Evolutionary conservation across 139 green algal genomes (phyloP).

Genomic region (Chloropicon primus): DNA sequence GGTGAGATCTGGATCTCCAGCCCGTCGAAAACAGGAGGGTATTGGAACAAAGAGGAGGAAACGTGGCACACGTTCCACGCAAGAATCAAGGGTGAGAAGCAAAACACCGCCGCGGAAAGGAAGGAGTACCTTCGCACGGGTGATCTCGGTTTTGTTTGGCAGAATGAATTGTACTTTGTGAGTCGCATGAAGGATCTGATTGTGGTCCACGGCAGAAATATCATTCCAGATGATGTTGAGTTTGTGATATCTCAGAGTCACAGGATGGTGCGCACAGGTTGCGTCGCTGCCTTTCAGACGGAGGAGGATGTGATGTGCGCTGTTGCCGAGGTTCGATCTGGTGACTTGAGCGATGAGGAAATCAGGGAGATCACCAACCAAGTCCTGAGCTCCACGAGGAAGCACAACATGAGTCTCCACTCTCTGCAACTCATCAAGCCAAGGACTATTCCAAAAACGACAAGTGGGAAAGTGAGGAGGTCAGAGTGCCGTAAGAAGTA

Average conservation of each 20-base stretch:
- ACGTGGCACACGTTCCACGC: not conserved
- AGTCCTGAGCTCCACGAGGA: not conserved
- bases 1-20: constrained; percentile 20
- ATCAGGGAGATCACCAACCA: not conserved
- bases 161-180: constrained; percentile 14
- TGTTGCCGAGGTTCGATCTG: constrained; percentile 5
- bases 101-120: not conserved
- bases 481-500: not conserved
- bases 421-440: not conserved
- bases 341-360: not conserved
- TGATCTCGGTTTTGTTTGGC: constrained; percentile 16
- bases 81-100: constrained; percentile 2
- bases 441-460: constrained; percentile 13
- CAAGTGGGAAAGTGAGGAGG: constrained; percentile 17
- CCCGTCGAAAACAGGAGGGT: constrained; percentile 8
- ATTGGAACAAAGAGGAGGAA: constrained; percentile 7
- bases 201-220: constrained; percentile 16
- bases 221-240: constrained; percentile 21
- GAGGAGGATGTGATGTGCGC: not conserved
- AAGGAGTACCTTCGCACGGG: constrained; percentile 17
- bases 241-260: constrained; percentile 5
- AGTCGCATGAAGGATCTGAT: constrained; percentile 22
- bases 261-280: constrained; percentile 6
- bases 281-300: constrained; percentile 10
- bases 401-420: not conserved